phyloP scores from a whole-genome alignment of 176 grass and related monocot genomes.

The Hyparrhenia diplandra region DNA sequence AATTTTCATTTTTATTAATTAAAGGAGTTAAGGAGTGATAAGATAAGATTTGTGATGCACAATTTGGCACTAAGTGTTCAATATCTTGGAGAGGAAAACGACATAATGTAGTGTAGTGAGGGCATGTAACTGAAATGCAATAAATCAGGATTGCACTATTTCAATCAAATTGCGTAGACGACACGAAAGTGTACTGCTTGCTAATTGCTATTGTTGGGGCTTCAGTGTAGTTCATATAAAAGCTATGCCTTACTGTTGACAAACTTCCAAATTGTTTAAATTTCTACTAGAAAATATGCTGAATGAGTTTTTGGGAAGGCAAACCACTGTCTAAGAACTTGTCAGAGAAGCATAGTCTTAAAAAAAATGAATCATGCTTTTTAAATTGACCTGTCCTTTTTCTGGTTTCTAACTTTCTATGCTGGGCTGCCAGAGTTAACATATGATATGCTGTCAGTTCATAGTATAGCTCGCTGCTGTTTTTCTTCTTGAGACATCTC shows the following conservation, averaged over 20 bases:
- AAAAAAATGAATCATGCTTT: neutral
- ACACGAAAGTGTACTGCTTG: neutral
- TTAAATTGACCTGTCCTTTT: no score
- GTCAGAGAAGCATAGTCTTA: neutral
- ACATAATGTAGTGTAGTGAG: neutral
- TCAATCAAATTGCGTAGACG: neutral
- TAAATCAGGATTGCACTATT: neutral
- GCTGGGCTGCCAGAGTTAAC: neutral
- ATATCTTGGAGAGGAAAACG: neutral
- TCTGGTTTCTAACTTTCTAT: neutral
- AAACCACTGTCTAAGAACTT: neutral
- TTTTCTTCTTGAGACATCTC: constrained; percentile 22
- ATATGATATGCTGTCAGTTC: neutral
- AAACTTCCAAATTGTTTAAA: neutral
- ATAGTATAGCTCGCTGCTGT: neutral
- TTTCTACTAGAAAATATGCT: no score
- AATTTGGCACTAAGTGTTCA: neutral
- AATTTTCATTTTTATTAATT: neutral
- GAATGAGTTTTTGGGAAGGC: neutral
- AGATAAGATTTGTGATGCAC: neutral
- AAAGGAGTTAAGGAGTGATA: neutral
- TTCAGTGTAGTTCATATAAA: neutral
- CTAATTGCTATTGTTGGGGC: no score
- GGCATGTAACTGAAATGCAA: constrained; percentile 1
- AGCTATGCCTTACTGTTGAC: constrained; percentile 5